A percentile compares a stretch with the other conserved stretches of the same genome.
These are phyloP conservation scores for Hansenula sp. DNA, from an alignment of 1,139 yeast genomes.

Conservation along the genomic window DNA sequence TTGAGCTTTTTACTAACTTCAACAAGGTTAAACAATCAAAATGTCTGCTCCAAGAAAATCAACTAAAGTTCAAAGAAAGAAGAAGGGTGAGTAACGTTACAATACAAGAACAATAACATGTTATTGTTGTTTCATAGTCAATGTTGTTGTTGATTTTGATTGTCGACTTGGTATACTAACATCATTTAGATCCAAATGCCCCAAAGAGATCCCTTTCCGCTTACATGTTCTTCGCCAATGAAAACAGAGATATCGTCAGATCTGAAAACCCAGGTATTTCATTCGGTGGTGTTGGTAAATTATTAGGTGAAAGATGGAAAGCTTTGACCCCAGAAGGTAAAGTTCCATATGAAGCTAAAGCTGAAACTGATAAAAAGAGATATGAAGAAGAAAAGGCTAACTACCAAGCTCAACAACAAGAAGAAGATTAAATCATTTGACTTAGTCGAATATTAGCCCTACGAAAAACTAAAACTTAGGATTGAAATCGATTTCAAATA, in stretches of 20 bases:
- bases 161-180: no score
- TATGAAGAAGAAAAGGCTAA: constrained; percentile 95
- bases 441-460: neutral
- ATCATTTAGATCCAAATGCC: constrained; percentile 85
- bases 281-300: constrained; percentile 88
- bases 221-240: constrained; percentile 98
- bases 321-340: constrained; percentile 77
- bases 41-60: constrained; percentile 38
- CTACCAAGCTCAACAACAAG: constrained; percentile 44
- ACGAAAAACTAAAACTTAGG: neutral
- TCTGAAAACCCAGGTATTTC: constrained; percentile 93
- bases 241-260: constrained; percentile 91
- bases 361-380: constrained; percentile 94
- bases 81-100: constrained; percentile 25
- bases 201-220: constrained; percentile 98
- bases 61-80: constrained; percentile 29
- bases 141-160: constrained; percentile 2
- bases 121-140: constrained; percentile 3
- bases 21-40: constrained; percentile 1
- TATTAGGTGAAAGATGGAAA: constrained; percentile 97
- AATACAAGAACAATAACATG: neutral
- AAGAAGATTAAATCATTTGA: neutral
- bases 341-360: constrained; percentile 86
- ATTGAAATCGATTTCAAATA: no score
- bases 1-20: neutral